Conservation (phyloP, 2,329 filamentous ascomycete species). For the Neopestalotiopsis sp. region DNA sequence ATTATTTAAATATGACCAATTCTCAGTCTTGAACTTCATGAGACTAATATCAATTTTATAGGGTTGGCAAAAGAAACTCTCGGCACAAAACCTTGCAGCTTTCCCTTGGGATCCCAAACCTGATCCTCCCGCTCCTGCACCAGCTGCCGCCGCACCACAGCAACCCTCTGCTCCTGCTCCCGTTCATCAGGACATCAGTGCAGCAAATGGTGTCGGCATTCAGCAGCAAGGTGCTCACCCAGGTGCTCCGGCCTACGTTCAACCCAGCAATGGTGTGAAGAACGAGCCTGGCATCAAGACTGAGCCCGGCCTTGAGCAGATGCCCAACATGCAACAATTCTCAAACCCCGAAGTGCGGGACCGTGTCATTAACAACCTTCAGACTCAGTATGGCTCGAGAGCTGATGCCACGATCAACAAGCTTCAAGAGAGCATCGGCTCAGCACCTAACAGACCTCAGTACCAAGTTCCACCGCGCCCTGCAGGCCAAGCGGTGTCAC, state of each 20-base stretch:
- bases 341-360: constrained; percentile 52
- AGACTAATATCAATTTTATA: constrained; percentile 45
- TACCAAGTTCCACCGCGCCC: constrained; percentile 33
- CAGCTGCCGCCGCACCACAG: constrained; percentile 40
- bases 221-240: constrained; percentile 33
- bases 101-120: constrained; percentile 97
- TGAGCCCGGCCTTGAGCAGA: constrained; percentile 50
- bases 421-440: constrained; percentile 53
- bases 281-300: constrained; percentile 54
- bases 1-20: background rate
- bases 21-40: background rate
- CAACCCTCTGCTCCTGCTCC: constrained; percentile 25
- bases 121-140: constrained; percentile 57
- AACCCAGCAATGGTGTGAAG: constrained; percentile 41
- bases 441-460: constrained; percentile 31
- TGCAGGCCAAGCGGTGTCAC: constrained; percentile 28
- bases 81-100: constrained; percentile 80
- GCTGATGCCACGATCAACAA: constrained; percentile 72
- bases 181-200: constrained; percentile 10
- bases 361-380: constrained; percentile 62
- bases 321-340: constrained; percentile 42
- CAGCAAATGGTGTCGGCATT: constrained; percentile 34
- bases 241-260: constrained; percentile 29
- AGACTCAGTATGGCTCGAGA: constrained; percentile 65
- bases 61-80: constrained; percentile 95